Percentiles rank a stretch among this genome's conserved stretches.
These are phyloP conservation scores for Pseudisothecium myosuroides DNA, from an alignment of 225 moss, liverwort and hornwort genomes.

Conservation along the genomic window DNA sequence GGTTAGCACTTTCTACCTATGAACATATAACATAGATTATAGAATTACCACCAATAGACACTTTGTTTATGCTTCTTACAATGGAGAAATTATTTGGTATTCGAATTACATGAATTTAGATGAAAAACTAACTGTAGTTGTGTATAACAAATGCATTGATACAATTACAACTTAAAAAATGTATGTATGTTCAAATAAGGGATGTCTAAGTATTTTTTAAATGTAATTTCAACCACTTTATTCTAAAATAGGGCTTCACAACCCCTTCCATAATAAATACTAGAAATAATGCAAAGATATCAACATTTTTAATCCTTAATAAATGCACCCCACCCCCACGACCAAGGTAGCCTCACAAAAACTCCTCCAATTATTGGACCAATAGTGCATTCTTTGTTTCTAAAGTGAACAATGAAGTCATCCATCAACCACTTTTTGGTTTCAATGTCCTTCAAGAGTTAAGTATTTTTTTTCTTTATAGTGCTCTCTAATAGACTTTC, in stretches of 20 bases:
- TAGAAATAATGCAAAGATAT: not conserved
- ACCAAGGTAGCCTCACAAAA: too few species aligned
- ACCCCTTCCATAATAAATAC: rapidly evolving
- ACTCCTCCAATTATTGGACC: too few species aligned
- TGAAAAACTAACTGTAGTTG: not conserved
- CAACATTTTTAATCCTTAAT: not conserved
- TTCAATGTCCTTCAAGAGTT: too few species aligned
- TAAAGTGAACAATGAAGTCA: too few species aligned
- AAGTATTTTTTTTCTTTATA: not conserved
- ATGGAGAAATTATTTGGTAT: not conserved
- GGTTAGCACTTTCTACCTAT: not conserved
- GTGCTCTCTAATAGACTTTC: not conserved
- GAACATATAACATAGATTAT: too few species aligned
- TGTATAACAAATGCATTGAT: not conserved
- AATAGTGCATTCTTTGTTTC: too few species aligned
- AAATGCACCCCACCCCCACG: too few species aligned
- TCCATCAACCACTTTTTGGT: too few species aligned
- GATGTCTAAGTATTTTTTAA: not conserved
- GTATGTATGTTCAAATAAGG: not conserved
- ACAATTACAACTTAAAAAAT: not conserved
- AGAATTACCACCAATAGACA: not conserved
- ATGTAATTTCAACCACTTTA: not conserved
- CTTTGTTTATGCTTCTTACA: not conserved
- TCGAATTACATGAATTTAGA: too few species aligned
- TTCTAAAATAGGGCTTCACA: rapidly evolving